A percentile compares a stretch with the other conserved stretches of the same genome.
Evolutionary conservation across 345 rosid species (phyloP).

Genomic region (Psidium friedrichsthalianum): DNA sequence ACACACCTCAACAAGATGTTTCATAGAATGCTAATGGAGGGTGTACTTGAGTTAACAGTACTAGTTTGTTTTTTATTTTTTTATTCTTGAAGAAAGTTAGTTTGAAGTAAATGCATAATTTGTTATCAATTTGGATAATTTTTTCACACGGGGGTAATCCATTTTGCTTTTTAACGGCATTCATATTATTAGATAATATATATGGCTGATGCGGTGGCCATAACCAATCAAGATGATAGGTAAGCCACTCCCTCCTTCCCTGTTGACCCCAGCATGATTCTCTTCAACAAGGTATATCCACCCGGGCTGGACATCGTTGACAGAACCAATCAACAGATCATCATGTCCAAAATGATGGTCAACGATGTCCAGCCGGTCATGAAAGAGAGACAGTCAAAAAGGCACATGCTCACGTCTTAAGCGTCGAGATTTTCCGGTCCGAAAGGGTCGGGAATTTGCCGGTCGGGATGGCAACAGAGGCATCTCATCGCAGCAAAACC

Average conservation of each 20-base stretch:
- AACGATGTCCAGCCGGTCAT: too few relatives aligned
- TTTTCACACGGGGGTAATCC: too few relatives aligned
- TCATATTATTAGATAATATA: not conserved
- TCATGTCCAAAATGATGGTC: not conserved
- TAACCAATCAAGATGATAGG: not conserved
- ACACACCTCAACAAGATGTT: not conserved
- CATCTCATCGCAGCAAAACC: too few relatives aligned
- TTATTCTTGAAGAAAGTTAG: not conserved
- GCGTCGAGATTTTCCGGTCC: too few relatives aligned
- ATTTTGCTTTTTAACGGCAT: not conserved
- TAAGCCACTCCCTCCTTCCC: not conserved
- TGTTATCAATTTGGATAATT: not conserved
- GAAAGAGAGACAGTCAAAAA: too few relatives aligned
- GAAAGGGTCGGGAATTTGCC: too few relatives aligned
- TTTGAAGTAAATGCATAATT: not conserved
- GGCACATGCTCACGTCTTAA: too few relatives aligned
- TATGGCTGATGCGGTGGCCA: not conserved
- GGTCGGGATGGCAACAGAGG: too few relatives aligned
- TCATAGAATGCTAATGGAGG: not conserved
- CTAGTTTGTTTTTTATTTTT: not conserved
- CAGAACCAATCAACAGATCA: too few relatives aligned
- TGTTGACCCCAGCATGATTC: not conserved
- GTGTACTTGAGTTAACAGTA: not conserved
- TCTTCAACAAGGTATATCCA: not conserved
- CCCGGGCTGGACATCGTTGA: not conserved